Percentiles rank a stretch among this genome's conserved stretches.
These are phyloP conservation scores for Backusella mclennaniae DNA, from an alignment of 192 early-diverging fungal genomes.

Conservation along the genomic window DNA sequence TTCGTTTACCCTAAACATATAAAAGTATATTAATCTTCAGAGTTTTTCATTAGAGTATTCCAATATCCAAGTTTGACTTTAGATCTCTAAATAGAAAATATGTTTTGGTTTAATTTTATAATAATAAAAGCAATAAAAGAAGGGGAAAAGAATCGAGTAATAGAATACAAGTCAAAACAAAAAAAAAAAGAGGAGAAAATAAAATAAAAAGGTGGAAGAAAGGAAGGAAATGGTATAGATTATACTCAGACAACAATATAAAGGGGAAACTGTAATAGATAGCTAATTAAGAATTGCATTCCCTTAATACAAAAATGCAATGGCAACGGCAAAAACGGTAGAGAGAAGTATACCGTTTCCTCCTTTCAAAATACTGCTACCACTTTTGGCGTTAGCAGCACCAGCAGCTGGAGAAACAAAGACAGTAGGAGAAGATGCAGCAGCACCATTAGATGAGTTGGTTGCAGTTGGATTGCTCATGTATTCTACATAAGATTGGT, in stretches of 20 bases:
- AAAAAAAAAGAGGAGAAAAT: neutral
- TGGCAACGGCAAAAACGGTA: neutral
- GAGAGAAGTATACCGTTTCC: neutral
- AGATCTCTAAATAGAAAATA: neutral
- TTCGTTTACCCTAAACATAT: no score
- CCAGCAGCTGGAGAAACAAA: slow-evolving; percentile 1
- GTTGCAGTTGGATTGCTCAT: neutral
- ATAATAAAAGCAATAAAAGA: neutral
- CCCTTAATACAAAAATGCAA: neutral
- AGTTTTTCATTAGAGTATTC: no score
- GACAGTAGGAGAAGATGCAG: slow-evolving; percentile 4
- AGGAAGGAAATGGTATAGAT: neutral
- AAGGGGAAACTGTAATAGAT: neutral
- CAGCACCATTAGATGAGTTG: neutral
- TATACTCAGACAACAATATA: neutral
- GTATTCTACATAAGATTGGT: slow-evolving; percentile 25
- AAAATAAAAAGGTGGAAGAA: neutral
- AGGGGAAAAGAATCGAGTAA: neutral
- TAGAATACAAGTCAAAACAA: neutral
- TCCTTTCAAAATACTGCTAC: neutral
- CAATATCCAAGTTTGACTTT: no score
- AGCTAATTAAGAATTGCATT: neutral
- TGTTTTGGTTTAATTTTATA: neutral
- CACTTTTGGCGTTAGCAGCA: neutral
- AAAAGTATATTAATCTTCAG: no score